Evolutionary conservation across 106 monocot species (phyloP).

Genomic region (Dioscorea alata): DNA sequence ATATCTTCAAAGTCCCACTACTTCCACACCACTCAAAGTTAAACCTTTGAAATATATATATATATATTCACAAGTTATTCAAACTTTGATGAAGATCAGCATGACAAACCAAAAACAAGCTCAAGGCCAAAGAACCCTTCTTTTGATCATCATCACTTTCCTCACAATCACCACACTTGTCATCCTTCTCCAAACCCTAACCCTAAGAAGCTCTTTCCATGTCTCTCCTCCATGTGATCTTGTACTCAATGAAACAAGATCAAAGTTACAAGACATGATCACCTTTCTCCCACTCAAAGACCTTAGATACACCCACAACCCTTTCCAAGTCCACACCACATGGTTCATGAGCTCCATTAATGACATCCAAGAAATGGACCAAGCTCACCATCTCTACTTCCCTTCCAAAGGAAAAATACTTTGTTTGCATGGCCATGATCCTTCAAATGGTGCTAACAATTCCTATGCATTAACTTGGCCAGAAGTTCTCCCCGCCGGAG

Average conservation of each 20-base stretch:
- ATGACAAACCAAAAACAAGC: no score
- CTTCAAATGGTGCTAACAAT: slow-evolving; percentile 47
- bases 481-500: slow-evolving; percentile 42
- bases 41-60: no score
- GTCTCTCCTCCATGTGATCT: background rate
- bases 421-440: slow-evolving; percentile 44
- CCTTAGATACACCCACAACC: slow-evolving; percentile 19
- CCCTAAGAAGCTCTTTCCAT: slow-evolving; percentile 2
- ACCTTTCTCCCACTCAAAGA: slow-evolving; percentile 66
- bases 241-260: background rate
- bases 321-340: slow-evolving; percentile 27
- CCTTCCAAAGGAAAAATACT: slow-evolving; percentile 51
- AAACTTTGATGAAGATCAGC: no score
- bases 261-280: slow-evolving; percentile 31
- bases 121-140: no score
- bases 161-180: slow-evolving; percentile 21
- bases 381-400: slow-evolving; percentile 48
- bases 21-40: no score
- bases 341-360: slow-evolving; percentile 86
- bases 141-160: slow-evolving; percentile 9
- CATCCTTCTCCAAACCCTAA: slow-evolving; percentile 34
- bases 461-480: slow-evolving; percentile 55
- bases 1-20: no score
- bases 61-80: no score
- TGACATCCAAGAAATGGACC: slow-evolving; percentile 32